Evolutionary conservation across 2,329 filamentous ascomycete species (phyloP).

Genomic region (Calonectria leucothoes): DNA sequence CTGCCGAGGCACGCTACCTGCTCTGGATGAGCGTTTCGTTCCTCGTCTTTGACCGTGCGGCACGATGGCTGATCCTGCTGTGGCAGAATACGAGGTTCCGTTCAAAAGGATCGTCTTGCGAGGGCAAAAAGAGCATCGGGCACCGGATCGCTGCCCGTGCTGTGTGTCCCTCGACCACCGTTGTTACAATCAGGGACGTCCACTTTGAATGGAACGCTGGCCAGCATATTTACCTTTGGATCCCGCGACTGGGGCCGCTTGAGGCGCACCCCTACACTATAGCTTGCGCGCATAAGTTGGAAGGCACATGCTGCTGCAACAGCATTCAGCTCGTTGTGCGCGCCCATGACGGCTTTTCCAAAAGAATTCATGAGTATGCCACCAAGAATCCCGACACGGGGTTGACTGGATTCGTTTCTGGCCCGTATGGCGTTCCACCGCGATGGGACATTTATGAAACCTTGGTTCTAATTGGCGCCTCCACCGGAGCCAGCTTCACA

Average conservation of each 20-base stretch:
- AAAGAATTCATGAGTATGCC: constrained; percentile 61
- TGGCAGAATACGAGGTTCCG: constrained; percentile 64
- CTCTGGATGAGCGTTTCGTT: constrained; percentile 75
- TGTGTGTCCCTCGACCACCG: constrained; percentile 63
- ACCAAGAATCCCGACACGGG: constrained; percentile 47
- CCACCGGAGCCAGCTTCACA: constrained; percentile 72
- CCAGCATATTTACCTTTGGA: constrained; percentile 71
- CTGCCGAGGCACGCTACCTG: constrained; percentile 67
- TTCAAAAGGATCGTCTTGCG: constrained; percentile 55
- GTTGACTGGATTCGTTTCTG: constrained; percentile 59
- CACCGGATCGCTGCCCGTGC: constrained; percentile 62
- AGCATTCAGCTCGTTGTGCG: constrained; percentile 70
- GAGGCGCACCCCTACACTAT: constrained; percentile 73
- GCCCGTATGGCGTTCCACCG: constrained; percentile 67
- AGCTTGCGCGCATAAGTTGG: constrained; percentile 63
- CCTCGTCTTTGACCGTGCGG: constrained; percentile 71
- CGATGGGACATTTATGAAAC: constrained; percentile 70
- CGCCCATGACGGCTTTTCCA: constrained; percentile 68
- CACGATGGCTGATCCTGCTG: constrained; percentile 59
- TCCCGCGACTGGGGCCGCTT: constrained; percentile 63
- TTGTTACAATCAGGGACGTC: constrained; percentile 69
- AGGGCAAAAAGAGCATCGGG: constrained; percentile 61
- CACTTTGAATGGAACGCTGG: constrained; percentile 70
- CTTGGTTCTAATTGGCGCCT: constrained; percentile 69
- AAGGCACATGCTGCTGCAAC: constrained; percentile 66